Percentiles rank a stretch among this genome's conserved stretches.
These are phyloP conservation scores for Anacardium occidentale DNA, from an alignment of 345 rosid genomes.

Conservation along the genomic window DNA sequence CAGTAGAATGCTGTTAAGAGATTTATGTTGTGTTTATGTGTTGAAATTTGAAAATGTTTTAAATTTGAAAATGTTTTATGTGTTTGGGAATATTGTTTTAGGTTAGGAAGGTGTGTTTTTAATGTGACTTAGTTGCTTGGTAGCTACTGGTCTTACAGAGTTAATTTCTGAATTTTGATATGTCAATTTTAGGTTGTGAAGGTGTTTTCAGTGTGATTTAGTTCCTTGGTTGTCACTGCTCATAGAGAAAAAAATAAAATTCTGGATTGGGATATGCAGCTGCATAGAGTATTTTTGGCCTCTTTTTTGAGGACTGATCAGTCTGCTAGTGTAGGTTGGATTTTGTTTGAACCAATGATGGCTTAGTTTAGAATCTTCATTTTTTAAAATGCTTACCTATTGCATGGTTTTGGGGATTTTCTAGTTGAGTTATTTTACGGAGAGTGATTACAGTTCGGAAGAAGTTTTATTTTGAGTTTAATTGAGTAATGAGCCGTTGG, in stretches of 20 bases:
- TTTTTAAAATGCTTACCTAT: not conserved
- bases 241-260: not conserved
- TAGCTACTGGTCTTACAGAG: not conserved
- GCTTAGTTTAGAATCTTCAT: not conserved
- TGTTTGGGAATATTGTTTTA: not conserved
- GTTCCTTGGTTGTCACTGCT: not conserved
- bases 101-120: not conserved
- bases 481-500: not conserved
- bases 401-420: not conserved
- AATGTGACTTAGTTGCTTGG: not conserved
- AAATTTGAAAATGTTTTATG: too few relatives aligned
- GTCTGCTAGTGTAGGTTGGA: too few relatives aligned
- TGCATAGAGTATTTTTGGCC: too few relatives aligned
- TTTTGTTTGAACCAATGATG: too few relatives aligned
- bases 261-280: not conserved
- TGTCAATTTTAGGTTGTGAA: too few relatives aligned
- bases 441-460: not conserved
- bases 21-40: not conserved
- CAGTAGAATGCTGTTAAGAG: not conserved
- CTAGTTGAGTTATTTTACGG: not conserved
- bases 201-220: too few relatives aligned
- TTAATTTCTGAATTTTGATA: not conserved
- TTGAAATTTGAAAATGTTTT: not conserved
- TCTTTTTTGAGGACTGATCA: too few relatives aligned
- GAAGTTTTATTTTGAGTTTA: not conserved